phyloP scores from a whole-genome alignment of 176 grass and related monocot species.

The Juncus inflexus region DNA sequence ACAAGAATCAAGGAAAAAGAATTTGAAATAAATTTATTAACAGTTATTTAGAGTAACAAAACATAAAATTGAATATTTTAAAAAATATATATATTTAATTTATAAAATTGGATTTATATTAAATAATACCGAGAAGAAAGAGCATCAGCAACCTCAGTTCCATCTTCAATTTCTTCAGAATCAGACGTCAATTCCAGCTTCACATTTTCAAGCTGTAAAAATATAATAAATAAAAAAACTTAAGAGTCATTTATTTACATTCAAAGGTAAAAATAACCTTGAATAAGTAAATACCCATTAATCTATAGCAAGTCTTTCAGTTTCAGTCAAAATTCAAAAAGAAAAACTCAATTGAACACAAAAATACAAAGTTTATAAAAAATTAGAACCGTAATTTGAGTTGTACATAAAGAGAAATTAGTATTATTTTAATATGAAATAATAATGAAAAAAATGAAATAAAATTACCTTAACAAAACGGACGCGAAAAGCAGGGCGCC shows the following conservation, averaged over 20 bases:
- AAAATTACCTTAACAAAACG: constrained; percentile 70
- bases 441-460: constrained; percentile 23
- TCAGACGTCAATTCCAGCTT: constrained; percentile 45
- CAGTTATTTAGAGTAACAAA: constrained; percentile 25
- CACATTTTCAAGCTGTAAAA: constrained; percentile 61
- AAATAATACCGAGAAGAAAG: constrained; percentile 62
- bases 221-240: constrained; percentile 27
- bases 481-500: constrained; percentile 57
- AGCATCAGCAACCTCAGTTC: constrained; percentile 59
- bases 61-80: constrained; percentile 7
- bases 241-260: constrained; percentile 40
- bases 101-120: no score
- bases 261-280: neutral
- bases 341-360: constrained; percentile 8
- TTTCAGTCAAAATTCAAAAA: neutral
- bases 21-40: constrained; percentile 4
- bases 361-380: neutral
- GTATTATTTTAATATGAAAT: no score
- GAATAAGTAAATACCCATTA: neutral
- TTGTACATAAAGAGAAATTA: constrained; percentile 25
- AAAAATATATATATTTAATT: no score
- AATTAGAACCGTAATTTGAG: neutral
- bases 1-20: constrained; percentile 16
- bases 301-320: constrained; percentile 3
- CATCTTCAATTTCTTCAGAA: constrained; percentile 59